Evolutionary conservation across 2,329 filamentous ascomycete species (phyloP), one percentile per base, ranked within the genome.

Genomic region (Thelonectria olida): DNA sequence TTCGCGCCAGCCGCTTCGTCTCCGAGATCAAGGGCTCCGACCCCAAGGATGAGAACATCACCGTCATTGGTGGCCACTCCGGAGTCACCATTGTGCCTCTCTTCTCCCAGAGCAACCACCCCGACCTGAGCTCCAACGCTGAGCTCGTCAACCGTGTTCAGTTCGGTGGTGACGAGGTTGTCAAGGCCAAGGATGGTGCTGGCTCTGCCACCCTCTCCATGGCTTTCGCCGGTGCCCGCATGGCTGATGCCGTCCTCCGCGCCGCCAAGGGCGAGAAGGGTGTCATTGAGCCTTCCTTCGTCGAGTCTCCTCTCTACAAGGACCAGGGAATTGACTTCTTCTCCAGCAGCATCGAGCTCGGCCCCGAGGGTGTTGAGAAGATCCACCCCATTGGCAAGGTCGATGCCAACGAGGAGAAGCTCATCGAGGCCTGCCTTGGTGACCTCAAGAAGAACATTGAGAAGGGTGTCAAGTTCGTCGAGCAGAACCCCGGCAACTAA

Each of bases 101-200:
- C 74, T 93, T 99, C 85, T 95, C 91, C 78, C 96, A 98, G 87
- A 93, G 92, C 81, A 90, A 85, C 81, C 92, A 97, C 88, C 85
- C 90, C 74, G 88, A 92, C 76, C 92, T 98, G 74, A 84, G 88
- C 74, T 90, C 92, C 80, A 85, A 93, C 80, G 84, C 88, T 76
- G 86, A 87, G 65, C 92, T 98, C 75, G 85, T 98, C 82, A 89
- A 94, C 81, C 94, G 96, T 80, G 96, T 98, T 76, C 95, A 98
- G 85, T 98, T 98, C 80, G 95, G 96, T 81, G 95, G 95, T 86
- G 95, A 98, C 80, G 95, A 98, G 90, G 95, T 98, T 72, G 95
- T 98, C 84, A 88, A 97, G 89, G 96, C 95, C 82, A 98, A 98
- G 92, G 94, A 95, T 78, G 96, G 95, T 81, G 93, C 94, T 75